These are phyloP conservation scores for Pholiota adiposa DNA, from an alignment of 1,284 basidiomycete species.

Conservation along the genomic window DNA sequence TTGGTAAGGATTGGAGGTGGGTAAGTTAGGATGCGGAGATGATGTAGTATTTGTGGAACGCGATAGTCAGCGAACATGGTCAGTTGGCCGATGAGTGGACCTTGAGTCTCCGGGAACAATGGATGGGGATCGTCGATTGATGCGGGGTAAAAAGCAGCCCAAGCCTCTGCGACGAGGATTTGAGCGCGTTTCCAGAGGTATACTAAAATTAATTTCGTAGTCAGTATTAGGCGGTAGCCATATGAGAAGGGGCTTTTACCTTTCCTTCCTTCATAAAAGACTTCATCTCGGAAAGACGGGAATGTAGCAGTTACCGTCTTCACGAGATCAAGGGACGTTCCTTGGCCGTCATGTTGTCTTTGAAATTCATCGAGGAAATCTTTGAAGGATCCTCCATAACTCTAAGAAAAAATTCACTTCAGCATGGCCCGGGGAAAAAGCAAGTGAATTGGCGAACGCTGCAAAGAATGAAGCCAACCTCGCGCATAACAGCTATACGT, in stretches of 20 bases:
- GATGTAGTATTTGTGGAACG: constrained; percentile 84
- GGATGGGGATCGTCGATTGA: constrained; percentile 55
- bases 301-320: constrained; percentile 72
- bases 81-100: constrained; percentile 63
- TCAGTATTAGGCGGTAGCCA: background rate
- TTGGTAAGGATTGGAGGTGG: constrained; percentile 55
- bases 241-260: constrained; percentile 39
- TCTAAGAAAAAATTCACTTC: constrained; percentile 41
- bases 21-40: constrained; percentile 73
- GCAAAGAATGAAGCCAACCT: constrained; percentile 71
- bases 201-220: constrained; percentile 44
- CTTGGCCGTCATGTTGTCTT: constrained; percentile 47
- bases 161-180: constrained; percentile 83
- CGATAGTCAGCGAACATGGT: constrained; percentile 92
- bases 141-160: constrained; percentile 78
- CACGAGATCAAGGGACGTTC: constrained; percentile 74
- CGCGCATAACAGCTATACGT: constrained; percentile 72
- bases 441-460: constrained; percentile 56
- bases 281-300: constrained; percentile 78
- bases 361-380: constrained; percentile 69
- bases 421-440: no score
- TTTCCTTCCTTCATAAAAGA: constrained; percentile 55
- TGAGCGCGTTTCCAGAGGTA: constrained; percentile 85
- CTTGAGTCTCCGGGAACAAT: constrained; percentile 60
- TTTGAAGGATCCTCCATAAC: constrained; percentile 72